phyloP scores from a whole-genome alignment of 768 basidiomycete species.

The Hebeloma cylindrosporum region DNA sequence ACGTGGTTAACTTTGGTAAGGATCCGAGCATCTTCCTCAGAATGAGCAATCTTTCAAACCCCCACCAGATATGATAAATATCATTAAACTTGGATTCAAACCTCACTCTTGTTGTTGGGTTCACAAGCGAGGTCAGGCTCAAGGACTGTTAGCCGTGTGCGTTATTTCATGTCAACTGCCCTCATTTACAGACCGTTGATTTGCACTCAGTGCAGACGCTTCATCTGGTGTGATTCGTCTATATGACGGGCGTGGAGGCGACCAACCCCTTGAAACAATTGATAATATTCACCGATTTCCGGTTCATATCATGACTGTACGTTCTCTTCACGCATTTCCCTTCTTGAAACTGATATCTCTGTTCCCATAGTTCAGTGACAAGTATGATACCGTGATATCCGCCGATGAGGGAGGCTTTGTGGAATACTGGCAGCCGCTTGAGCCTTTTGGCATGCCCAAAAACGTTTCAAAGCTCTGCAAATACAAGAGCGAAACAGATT shows the following conservation, averaged over 20 bases:
- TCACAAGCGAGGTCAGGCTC: slow-evolving; percentile 83
- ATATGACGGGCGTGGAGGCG: slow-evolving; percentile 90
- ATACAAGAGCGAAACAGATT: slow-evolving; percentile 87
- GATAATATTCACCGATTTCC: slow-evolving; percentile 82
- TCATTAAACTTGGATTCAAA: slow-evolving; percentile 83
- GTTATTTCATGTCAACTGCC: slow-evolving; percentile 23
- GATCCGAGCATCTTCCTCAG: slow-evolving; percentile 3
- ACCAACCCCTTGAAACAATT: slow-evolving; percentile 72
- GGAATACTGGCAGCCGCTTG: slow-evolving; percentile 92
- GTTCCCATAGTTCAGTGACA: slow-evolving; percentile 75
- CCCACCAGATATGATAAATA: slow-evolving; percentile 93
- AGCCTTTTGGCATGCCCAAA: slow-evolving; percentile 85
- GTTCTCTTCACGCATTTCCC: slow-evolving; percentile 27
- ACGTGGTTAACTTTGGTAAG: slow-evolving; percentile 96
- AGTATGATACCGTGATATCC: slow-evolving; percentile 88
- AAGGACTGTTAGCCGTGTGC: slow-evolving; percentile 85
- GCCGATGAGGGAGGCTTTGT: slow-evolving; percentile 94
- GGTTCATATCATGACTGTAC: slow-evolving; percentile 87
- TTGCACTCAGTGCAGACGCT: slow-evolving; percentile 67
- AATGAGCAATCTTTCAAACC: not conserved
- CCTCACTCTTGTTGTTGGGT: slow-evolving; percentile 96
- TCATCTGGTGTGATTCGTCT: slow-evolving; percentile 73
- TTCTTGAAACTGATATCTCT: slow-evolving; percentile 3
- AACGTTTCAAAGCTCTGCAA: slow-evolving; percentile 81
- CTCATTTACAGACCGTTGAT: slow-evolving; percentile 14